phyloP scores from a whole-genome alignment of 2,329 filamentous ascomycete species.

The Neonectria magnoliae region DNA sequence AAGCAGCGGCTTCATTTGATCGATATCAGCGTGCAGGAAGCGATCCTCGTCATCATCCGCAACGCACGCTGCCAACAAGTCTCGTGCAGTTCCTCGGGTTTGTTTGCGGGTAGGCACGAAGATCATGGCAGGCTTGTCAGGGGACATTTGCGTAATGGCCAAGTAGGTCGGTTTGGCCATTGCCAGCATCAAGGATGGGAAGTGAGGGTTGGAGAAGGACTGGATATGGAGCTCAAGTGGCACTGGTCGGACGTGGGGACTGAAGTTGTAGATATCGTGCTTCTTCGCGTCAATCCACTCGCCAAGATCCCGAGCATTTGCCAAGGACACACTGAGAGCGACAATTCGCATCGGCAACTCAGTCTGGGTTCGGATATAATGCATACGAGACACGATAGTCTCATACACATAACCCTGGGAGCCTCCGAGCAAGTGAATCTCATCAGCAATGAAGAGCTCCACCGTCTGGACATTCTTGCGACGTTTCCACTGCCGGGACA shows the following conservation, averaged over 20 bases:
- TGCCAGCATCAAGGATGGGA: conserved; percentile 96
- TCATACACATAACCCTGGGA: conserved; percentile 91
- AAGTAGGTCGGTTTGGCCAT: conserved; percentile 97
- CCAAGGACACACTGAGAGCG: conserved; percentile 88
- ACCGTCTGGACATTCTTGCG: conserved; percentile 95
- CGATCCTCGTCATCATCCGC: conserved; percentile 92
- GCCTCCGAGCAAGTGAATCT: conserved; percentile 92
- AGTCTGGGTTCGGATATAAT: conserved; percentile 90
- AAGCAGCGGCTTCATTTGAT: conserved; percentile 84
- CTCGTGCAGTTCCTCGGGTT: conserved; percentile 84
- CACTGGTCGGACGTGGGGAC: conserved; percentile 86
- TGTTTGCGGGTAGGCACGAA: conserved; percentile 97
- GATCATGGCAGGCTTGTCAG: conserved; percentile 88
- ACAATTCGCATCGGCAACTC: conserved; percentile 87
- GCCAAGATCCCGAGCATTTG: conserved; percentile 92
- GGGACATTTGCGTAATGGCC: conserved; percentile 86
- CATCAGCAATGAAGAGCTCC: conserved; percentile 92
- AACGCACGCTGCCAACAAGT: conserved; percentile 86
- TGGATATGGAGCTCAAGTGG: conserved; percentile 95
- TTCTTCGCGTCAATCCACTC: conserved; percentile 99
- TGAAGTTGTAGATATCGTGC: conserved; percentile 99
- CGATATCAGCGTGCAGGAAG: conserved; percentile 85
- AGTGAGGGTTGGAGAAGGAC: conserved; percentile 94
- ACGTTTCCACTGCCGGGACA: conserved; percentile 95
- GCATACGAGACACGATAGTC: conserved; percentile 96